Percentiles rank a stretch among this genome's conserved stretches.
Conservation (phyloP, 768 basidiomycete genomes). For the Naganishia randhawae region DNA sequence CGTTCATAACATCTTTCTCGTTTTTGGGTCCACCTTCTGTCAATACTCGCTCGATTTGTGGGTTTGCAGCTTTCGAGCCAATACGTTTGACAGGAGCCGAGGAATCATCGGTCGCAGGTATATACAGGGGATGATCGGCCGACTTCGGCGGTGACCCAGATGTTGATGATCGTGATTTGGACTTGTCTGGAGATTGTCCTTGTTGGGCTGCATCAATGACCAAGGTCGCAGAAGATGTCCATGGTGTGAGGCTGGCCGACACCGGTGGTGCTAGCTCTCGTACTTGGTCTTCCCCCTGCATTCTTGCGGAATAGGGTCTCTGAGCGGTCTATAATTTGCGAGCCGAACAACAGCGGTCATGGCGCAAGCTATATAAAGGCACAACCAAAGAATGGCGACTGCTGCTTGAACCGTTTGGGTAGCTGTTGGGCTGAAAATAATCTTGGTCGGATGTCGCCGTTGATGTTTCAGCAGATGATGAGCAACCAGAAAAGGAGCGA, state of each 20-base stretch:
- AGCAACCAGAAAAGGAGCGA: constrained; percentile 2
- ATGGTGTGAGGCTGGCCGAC: neutral
- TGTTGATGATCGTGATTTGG: neutral
- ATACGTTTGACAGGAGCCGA: constrained; percentile 6
- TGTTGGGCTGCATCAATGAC: neutral
- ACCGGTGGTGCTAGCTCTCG: constrained; percentile 7
- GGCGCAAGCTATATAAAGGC: neutral
- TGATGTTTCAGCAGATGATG: constrained; percentile 6
- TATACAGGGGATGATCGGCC: neutral
- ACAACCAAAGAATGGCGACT: neutral
- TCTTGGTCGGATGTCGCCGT: constrained; percentile 5
- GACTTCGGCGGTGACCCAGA: neutral
- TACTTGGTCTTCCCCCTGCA: neutral
- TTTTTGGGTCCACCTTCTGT: constrained; percentile 10
- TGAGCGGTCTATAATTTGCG: neutral
- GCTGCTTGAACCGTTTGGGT: neutral
- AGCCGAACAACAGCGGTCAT: neutral
- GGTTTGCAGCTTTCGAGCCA: constrained; percentile 12
- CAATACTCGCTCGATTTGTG: constrained; percentile 14
- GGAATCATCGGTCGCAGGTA: constrained; percentile 4
- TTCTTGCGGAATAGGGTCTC: neutral
- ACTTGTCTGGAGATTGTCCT: constrained; percentile 3
- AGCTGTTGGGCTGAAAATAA: constrained; percentile 3
- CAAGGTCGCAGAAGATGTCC: constrained; percentile 15
- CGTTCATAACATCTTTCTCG: constrained; percentile 21